Evolutionary conservation across 23 red algal species (phyloP), one percentile per base, ranked within the genome.

Genomic region (Gracilariopsis chorda): DNA sequence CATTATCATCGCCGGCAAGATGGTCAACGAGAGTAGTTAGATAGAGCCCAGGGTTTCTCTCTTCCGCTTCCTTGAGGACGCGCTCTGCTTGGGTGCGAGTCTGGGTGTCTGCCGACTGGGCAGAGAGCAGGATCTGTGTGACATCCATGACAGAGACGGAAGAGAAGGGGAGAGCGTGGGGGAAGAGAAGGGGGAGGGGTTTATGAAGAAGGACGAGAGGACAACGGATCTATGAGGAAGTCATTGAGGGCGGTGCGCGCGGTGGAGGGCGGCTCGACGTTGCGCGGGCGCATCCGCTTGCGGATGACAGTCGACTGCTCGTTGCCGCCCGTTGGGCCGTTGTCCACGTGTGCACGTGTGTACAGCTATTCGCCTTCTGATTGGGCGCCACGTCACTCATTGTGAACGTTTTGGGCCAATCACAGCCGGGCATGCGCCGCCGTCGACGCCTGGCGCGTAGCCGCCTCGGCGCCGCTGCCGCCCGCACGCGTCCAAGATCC

Each of bases 41-140:
- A 77, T 94, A 99, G 42, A 65, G 43, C 25, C 44, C 67, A 23
- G 93, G 95, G 71, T 93, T 85, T 29, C 30, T 71, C 41, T 81
- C 72, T 60, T 94, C 90, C 7, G 93, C 92, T 58, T 90, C 86
- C 59, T 86, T 87, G 46, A 99, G 85, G 39, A 90, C 79, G 30
- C 71, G 53, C 85, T 99, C 97, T 23, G 97, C 92, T 20, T 91
- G 83, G 49, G 46, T 43, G 19, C 94, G 92, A 48, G 81, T 80
- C 19, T 60, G 35, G 25, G 59, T 35, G 74, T 99, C 93, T 7
- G 93, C 83, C 34, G 90, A 91, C 52, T 96, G 97, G 6, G 97
- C 97, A 16, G 77, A 48, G 23, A 90, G 75, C 2, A 99, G 83
- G 37, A 99, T 88, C 59, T 79, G 57, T 20, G 97, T 85, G 24